Conservation (phyloP, 106 monocot genomes). For the Chionographis japonica region DNA sequence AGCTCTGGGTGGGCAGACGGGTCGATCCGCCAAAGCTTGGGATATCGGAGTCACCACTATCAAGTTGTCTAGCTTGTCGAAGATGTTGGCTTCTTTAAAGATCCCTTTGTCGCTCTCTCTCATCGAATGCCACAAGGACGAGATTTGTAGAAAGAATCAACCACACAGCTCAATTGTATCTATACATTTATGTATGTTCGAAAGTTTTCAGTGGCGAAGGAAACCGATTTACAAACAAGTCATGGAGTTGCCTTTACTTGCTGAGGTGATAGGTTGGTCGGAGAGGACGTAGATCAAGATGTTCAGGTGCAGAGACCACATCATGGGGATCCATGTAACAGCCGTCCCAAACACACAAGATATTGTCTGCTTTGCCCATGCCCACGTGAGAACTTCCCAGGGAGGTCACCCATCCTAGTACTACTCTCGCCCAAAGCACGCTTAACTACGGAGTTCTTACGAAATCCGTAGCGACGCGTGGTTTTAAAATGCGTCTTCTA, state of each 20-base stretch:
- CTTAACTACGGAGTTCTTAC: no score
- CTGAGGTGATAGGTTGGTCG: constrained; percentile 33
- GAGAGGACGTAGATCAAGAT: constrained; percentile 42
- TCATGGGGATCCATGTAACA: constrained; percentile 46
- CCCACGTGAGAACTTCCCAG: no score
- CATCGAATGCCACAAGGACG: not conserved
- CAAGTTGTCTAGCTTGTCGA: not conserved
- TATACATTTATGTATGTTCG: no score
- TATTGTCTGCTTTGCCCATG: no score
- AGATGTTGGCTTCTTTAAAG: not conserved
- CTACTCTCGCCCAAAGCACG: no score
- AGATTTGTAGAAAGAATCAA: no score
- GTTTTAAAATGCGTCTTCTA: no score
- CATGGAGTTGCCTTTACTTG: constrained; percentile 23
- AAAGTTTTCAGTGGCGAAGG: no score
- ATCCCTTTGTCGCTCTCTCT: not conserved
- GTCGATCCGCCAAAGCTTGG: not conserved
- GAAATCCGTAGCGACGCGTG: no score
- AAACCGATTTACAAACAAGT: constrained; percentile 10
- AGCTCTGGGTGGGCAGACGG: not conserved
- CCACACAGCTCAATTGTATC: no score
- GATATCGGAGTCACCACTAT: not conserved
- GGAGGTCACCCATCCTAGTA: no score
- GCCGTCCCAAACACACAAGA: no score
- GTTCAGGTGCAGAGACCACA: constrained; percentile 34